Base-by-base conservation (phyloP, 2,329 filamentous ascomycete species). In the Didymosphaeria variabile region DNA sequence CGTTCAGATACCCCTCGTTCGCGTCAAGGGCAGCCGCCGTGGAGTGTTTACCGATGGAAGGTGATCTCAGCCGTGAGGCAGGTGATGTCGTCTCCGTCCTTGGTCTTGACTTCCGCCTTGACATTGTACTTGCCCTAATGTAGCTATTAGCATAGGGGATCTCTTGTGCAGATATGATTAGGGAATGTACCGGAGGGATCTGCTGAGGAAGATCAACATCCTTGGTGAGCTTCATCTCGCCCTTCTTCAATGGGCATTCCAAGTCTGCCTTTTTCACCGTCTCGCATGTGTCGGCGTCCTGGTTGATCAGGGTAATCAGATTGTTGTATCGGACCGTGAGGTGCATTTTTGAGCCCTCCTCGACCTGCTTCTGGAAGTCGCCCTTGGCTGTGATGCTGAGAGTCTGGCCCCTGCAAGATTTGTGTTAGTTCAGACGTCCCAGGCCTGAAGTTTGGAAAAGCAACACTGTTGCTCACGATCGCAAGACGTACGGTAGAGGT, bases 301-400 rank as follows among this genome's bases (percentile, higher is more conserved):
- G 91, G 79, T 87, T 92, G 79, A 99, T 88, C 66, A 99, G 87
- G 58, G 89, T 91, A 79, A 99, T 97, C 67, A 97, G 85, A 62
- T 94, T 94, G 79, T 97, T 94, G 79, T 97, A 97, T 82, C 97
- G 97, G 81, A 99, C 94, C 68, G 89, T 86, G 44, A 99, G 79
- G 51, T 90, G 84, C 64, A 97, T 90, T 71, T 91, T 92, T 62
- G 94, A 92, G 60, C 93, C 94, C 60, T 93, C 78, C 58, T 88
- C 86, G 66, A 99, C 88, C 55, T 85, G 80, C 73, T 96, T 81
- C 69, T 85, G 86, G 66, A 98, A 86, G n/a, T 82, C 87, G 59
- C 94, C 95, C 34, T 82, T 84, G 50, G 94, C 95, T 66, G 88
- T 87, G 82, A 99, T 97, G 61, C 85, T 83, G 57, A 99, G 89